Percentiles rank a stretch among this genome's conserved stretches.
Conservation (phyloP, 2,329 filamentous ascomycete species). For the Periconia macrospinosa region DNA sequence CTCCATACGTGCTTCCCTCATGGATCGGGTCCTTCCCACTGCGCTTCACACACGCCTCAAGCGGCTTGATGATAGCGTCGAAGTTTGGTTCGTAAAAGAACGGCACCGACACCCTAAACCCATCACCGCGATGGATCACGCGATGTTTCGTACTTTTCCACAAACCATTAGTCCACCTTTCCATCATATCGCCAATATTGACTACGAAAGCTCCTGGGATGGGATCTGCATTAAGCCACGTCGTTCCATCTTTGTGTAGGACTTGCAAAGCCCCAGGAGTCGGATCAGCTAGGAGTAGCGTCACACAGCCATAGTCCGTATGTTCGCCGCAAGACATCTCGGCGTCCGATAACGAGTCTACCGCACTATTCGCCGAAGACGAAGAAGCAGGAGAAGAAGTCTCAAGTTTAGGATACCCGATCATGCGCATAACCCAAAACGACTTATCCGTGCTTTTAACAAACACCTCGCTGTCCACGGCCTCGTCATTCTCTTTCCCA, state of each 20-base stretch:
- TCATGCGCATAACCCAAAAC: slow-evolving; percentile 48
- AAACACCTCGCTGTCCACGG: slow-evolving; percentile 36
- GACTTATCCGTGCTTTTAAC: slow-evolving; percentile 31
- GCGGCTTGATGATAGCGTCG: slow-evolving; percentile 42
- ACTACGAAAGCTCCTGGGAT: slow-evolving; percentile 50
- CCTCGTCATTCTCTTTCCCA: not conserved
- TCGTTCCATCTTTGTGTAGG: slow-evolving; percentile 40
- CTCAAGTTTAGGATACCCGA: slow-evolving; percentile 42
- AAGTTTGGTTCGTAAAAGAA: slow-evolving; percentile 55
- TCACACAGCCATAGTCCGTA: slow-evolving; percentile 53
- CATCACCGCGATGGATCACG: slow-evolving; percentile 46
- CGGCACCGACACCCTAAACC: slow-evolving; percentile 48
- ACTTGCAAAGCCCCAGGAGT: slow-evolving; percentile 50
- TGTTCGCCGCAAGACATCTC: slow-evolving; percentile 47
- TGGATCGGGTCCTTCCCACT: slow-evolving; percentile 35
- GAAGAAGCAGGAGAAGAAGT: slow-evolving; percentile 6
- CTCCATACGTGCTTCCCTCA: slow-evolving; percentile 43
- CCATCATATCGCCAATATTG: slow-evolving; percentile 55
- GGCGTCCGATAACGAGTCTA: slow-evolving; percentile 6
- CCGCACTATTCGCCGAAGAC: not conserved
- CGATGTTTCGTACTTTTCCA: slow-evolving; percentile 50
- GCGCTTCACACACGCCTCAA: slow-evolving; percentile 40
- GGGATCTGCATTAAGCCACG: slow-evolving; percentile 51
- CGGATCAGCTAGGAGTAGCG: slow-evolving; percentile 49
- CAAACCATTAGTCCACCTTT: slow-evolving; percentile 49